Evolutionary conservation across 495 filamentous ascomycete genomes (phyloP), one percentile per base, ranked within the genome.

Genomic region (Aspergillus kassunensis): DNA sequence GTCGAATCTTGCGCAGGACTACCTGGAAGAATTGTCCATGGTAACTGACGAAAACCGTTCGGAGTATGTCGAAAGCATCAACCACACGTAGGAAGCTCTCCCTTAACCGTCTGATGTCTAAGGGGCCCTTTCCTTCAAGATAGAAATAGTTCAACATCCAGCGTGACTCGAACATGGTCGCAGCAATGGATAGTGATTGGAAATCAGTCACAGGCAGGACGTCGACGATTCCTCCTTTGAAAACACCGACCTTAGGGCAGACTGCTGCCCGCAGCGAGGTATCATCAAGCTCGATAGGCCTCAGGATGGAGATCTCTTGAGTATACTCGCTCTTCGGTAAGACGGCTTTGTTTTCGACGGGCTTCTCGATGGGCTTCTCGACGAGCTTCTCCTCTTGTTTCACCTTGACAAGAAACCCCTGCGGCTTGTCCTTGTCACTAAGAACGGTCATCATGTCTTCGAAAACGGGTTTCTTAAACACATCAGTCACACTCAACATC

Each of bases 11-110:
- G 23, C 80, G 73, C 1, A 88, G 67, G 4, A 87, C 77, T 16
- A 88, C 82, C 58, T 83, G 78, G 57, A 80, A 80, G 59, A 80
- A 84, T 4, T 71, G 61, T 12, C 69, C 71, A n/a, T 71, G 72
- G 58, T 71, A 68, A 53, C 77, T 73, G 4, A 89, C 73, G 56
- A 88, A 89, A 6, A 89, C 81, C 0, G 86, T 88, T 6, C 85
- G 80, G 2, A 90, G 68, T 20, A 89, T 84, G 43, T 88, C 85
- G 58, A 83, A 85, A 2, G 73, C 70, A 15, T 76, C 68, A 24
- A 77, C 68, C 6, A 75, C 68, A 40, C 67, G 70, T 43, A 70
- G 53, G 37, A 71, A 70, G 29, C 73, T 76, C 37, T 69, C 69
- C 30, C 74, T 69, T 2, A 85, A 64, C 8, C 69, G 68, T 15